Percentiles rank a stretch among this genome's conserved stretches.
phyloP scores from a whole-genome alignment of 768 basidiomycete species.

The Boletus pseudopeckii region DNA sequence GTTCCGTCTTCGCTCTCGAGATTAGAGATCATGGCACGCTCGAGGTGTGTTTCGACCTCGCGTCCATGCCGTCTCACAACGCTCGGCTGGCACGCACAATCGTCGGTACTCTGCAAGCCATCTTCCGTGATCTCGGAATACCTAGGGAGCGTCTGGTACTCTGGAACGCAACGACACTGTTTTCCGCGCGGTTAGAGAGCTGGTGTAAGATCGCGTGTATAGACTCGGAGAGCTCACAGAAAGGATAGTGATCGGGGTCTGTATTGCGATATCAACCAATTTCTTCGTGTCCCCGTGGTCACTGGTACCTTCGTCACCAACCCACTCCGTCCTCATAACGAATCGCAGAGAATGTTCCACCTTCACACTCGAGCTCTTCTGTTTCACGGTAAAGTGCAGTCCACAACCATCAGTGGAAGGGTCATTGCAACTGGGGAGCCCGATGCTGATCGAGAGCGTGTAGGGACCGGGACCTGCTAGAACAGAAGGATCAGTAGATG shows the following conservation, averaged over 20 bases:
- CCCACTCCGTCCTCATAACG: slow-evolving; percentile 71
- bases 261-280: slow-evolving; percentile 84
- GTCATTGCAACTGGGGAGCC: slow-evolving; percentile 17
- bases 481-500: slow-evolving; percentile 20
- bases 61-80: neutral
- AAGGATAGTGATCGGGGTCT: slow-evolving; percentile 83
- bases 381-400: slow-evolving; percentile 73
- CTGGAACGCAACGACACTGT: slow-evolving; percentile 80
- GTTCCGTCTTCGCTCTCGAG: slow-evolving; percentile 14
- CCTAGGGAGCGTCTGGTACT: slow-evolving; percentile 74
- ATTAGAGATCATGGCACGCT: slow-evolving; percentile 25
- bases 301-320: slow-evolving; percentile 60
- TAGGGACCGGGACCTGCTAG: slow-evolving; percentile 29
- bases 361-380: slow-evolving; percentile 60
- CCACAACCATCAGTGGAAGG: slow-evolving; percentile 13
- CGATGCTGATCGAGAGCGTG: slow-evolving; percentile 10
- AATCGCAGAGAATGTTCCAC: slow-evolving; percentile 80
- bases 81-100: slow-evolving; percentile 43
- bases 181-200: neutral
- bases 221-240: slow-evolving; percentile 55
- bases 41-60: slow-evolving; percentile 21
- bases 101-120: neutral
- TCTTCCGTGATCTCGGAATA: slow-evolving; percentile 48
- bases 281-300: slow-evolving; percentile 60
- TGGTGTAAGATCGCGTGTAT: neutral